phyloP scores from a whole-genome alignment of 768 basidiomycete genomes.

The Zangia roseola region DNA sequence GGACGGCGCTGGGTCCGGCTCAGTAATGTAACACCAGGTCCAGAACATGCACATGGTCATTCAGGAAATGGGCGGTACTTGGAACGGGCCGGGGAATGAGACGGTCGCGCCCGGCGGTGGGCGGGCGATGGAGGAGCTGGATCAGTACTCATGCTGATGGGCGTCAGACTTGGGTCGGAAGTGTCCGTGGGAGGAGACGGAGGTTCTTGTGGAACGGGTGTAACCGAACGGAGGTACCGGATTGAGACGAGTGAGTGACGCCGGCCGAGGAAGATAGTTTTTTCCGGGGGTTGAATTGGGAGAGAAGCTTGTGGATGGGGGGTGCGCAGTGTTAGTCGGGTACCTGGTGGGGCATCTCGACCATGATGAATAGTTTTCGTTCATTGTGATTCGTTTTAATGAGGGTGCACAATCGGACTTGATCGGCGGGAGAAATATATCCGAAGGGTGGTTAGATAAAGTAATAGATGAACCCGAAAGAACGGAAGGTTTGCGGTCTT shows the following conservation, averaged over 20 bases:
- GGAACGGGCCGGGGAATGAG: neutral
- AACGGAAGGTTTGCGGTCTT: constrained; percentile 30
- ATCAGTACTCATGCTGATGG: constrained; percentile 8
- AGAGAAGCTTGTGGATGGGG: too few relatives aligned
- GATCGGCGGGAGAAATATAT: constrained; percentile 33
- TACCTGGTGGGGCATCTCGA: too few relatives aligned
- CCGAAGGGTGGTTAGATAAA: constrained; percentile 28
- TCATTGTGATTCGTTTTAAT: constrained; percentile 15
- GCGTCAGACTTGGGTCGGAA: constrained; percentile 18
- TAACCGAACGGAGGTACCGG: constrained; percentile 27
- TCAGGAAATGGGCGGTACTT: constrained; percentile 2
- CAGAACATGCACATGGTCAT: constrained; percentile 1
- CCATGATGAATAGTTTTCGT: constrained; percentile 2
- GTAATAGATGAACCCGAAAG: constrained; percentile 29
- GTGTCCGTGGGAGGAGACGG: constrained; percentile 19
- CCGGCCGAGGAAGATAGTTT: constrained; percentile 9
- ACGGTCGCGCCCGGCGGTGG: neutral
- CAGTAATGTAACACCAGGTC: too few relatives aligned
- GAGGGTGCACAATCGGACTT: constrained; percentile 29
- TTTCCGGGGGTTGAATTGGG: constrained; percentile 1
- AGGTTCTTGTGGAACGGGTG: constrained; percentile 18
- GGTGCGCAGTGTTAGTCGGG: too few relatives aligned
- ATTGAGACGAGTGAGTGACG: constrained; percentile 18
- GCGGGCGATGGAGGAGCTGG: neutral
- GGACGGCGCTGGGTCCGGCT: too few relatives aligned